Evolutionary conservation across 2,329 filamentous ascomycete species (phyloP).

Genomic region (Coleophoma crateriformis): DNA sequence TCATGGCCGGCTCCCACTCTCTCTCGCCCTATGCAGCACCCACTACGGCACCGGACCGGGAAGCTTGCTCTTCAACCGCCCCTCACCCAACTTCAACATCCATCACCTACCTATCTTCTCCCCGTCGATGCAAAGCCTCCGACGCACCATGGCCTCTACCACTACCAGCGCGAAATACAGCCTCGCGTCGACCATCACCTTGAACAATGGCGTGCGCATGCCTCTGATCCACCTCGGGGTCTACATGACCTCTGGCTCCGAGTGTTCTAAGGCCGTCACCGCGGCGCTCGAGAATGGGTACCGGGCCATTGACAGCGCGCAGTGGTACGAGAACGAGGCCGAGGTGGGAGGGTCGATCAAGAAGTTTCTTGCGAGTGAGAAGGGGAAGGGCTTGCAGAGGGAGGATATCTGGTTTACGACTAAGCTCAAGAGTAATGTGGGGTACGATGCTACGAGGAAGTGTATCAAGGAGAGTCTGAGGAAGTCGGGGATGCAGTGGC

Average conservation of each 20-base stretch:
- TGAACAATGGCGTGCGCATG: constrained; percentile 61
- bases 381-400: constrained; percentile 49
- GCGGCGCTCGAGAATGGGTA: constrained; percentile 41
- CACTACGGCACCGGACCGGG: too few relatives aligned
- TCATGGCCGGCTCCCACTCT: too few relatives aligned
- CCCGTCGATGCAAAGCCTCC: neutral
- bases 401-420: constrained; percentile 76
- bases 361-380: constrained; percentile 42
- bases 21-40: too few relatives aligned
- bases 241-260: constrained; percentile 61
- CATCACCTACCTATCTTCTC: neutral
- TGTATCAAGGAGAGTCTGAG: constrained; percentile 62
- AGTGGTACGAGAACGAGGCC: constrained; percentile 63
- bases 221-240: constrained; percentile 70
- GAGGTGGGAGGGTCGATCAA: constrained; percentile 62
- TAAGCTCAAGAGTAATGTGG: constrained; percentile 60
- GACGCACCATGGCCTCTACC: neutral
- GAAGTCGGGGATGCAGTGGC: constrained; percentile 63
- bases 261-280: constrained; percentile 50
- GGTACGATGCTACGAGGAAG: constrained; percentile 61
- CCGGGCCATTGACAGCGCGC: constrained; percentile 45
- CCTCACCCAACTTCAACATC: neutral
- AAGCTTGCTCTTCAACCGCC: too few relatives aligned
- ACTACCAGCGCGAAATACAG: neutral
- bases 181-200: constrained; percentile 33